Base-by-base conservation (phyloP, 805 yeast genomes). In the Ogataea nonfermentans region DNA sequence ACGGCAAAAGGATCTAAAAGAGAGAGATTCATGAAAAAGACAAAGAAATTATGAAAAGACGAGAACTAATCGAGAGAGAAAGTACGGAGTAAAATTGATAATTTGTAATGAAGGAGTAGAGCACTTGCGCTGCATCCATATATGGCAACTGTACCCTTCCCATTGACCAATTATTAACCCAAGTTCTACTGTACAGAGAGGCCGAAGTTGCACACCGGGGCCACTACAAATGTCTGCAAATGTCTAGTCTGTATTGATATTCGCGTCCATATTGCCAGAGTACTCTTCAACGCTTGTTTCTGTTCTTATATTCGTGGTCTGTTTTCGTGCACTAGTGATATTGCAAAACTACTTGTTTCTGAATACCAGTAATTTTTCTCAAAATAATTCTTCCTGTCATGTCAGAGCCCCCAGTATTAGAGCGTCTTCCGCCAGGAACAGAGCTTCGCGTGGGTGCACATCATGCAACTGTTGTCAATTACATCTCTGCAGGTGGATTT, bases 1-100 rank as follows among this genome's bases (percentile, higher is more conserved):
- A 91, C 89, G 2, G 91, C 79, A 60, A 88, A 87, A 3, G 97
- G 97, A 61, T 90, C 98, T 48, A 86, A 76, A 16, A 91, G 70
- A 8, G 93, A 71, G 24, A 89, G 67, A 60, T 90, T 90, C 93
- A 86, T 86, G 5, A 28, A 12, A 23, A 15, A 25, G 20, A n/a
- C 19, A 31, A 22, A 11, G n/a, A 11, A 11, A 24, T 5, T 24
- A 12, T 24, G 27, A 10, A 10, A 12, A 11, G 27, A 12, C 13
- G 6, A 24, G 10, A 5, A 24, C 10, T 11, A 5, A 29, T 8
- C 8, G n/a, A n/a, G 12, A 12, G 9, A 8, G 20, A 8, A 6
- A 26, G 24, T 13, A 6, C 16, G 4, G 12, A 30, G 13, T 28
- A 17, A 25, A 25, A 30, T 15, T 22, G 14, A 23, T 32, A 26